Conservation (phyloP, 805 yeast species). For the Cyberlindnera maritima region DNA sequence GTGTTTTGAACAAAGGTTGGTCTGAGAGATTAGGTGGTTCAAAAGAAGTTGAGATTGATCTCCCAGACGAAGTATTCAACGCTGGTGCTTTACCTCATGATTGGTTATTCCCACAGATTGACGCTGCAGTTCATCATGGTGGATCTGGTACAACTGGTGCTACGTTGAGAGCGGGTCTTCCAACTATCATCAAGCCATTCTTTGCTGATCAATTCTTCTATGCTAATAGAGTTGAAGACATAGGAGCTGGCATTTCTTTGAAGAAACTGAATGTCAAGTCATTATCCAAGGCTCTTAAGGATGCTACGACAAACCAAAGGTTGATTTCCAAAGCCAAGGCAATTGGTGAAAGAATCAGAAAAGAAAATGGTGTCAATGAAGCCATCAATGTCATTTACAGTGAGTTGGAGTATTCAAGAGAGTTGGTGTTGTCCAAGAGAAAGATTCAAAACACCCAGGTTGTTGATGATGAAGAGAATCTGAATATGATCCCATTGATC, state of each 20-base stretch:
- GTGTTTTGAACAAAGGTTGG: slow-evolving; percentile 94
- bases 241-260: slow-evolving; percentile 78
- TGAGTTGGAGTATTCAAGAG: slow-evolving; percentile 73
- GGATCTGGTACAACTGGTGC: slow-evolving; percentile 98
- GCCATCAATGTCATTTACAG: slow-evolving; percentile 80
- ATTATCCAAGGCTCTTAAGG: slow-evolving; percentile 64
- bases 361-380: slow-evolving; percentile 76
- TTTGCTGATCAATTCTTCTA: slow-evolving; percentile 96
- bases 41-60: slow-evolving; percentile 35
- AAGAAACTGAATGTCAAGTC: slow-evolving; percentile 63
- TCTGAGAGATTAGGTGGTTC: slow-evolving; percentile 60
- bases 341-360: slow-evolving; percentile 59
- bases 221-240: slow-evolving; percentile 81
- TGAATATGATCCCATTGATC: too few relatives aligned
- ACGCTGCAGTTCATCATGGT: slow-evolving; percentile 96
- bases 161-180: slow-evolving; percentile 77
- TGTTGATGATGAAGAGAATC: slow-evolving; percentile 14
- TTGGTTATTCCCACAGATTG: slow-evolving; percentile 86
- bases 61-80: slow-evolving; percentile 68
- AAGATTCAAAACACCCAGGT: slow-evolving; percentile 15
- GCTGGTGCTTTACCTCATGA: slow-evolving; percentile 85
- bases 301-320: slow-evolving; percentile 62
- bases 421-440: slow-evolving; percentile 47
- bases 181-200: slow-evolving; percentile 89
- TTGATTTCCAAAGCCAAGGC: slow-evolving; percentile 64